Percentiles rank a stretch among this genome's conserved stretches.
Evolutionary conservation across 139 green algal species (phyloP).

Genomic region (Chlorella sp.): DNA sequence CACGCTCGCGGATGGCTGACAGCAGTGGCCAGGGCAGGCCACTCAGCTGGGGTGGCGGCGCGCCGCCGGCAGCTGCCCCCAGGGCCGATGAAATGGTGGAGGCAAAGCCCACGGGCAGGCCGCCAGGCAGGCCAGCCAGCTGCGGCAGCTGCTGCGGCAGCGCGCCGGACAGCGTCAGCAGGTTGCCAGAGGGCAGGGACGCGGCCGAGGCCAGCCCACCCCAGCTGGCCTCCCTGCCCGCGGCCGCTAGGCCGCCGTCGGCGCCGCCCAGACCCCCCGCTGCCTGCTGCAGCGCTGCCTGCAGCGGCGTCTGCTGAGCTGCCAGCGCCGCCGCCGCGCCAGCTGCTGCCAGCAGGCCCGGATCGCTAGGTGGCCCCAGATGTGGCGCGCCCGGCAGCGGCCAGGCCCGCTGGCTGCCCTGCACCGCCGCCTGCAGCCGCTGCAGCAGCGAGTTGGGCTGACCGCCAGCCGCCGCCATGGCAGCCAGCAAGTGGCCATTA

Average conservation of each 20-base stretch:
- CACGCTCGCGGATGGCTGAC: background rate
- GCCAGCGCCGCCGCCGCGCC: background rate
- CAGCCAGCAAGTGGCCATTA: background rate
- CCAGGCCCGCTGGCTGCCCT: background rate
- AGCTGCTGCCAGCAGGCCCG: background rate
- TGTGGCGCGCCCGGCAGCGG: no score
- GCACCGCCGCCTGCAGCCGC: background rate
- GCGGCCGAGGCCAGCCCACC: background rate
- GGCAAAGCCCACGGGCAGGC: no score
- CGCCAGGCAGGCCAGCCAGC: no score
- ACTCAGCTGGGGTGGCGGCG: background rate
- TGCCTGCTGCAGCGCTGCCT: background rate
- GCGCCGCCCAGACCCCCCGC: no score
- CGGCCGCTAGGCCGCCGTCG: background rate
- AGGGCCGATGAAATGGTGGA: no score
- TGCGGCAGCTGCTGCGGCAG: background rate
- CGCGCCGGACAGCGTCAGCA: background rate
- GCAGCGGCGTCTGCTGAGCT: background rate
- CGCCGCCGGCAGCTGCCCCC: background rate
- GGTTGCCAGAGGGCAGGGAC: no score
- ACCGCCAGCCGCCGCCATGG: no score
- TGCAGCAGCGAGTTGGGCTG: background rate
- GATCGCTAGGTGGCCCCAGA: background rate
- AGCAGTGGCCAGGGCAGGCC: constrained; percentile 10
- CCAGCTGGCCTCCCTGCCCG: constrained; percentile 4